Evolutionary conservation across 441 rosid genomes (phyloP).

Genomic region (Capsella rubella): DNA sequence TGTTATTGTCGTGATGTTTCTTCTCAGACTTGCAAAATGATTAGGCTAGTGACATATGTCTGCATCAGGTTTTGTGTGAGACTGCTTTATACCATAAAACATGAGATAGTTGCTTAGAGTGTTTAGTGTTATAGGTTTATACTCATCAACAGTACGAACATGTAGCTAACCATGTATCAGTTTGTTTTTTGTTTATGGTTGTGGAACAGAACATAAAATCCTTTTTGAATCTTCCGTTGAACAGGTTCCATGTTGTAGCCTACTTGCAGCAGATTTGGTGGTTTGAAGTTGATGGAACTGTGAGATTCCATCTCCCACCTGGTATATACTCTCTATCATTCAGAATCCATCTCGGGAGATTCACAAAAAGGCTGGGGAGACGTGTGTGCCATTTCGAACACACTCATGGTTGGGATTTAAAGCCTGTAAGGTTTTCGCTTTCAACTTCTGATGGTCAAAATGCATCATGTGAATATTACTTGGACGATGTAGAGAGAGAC

Average conservation of each 20-base stretch:
- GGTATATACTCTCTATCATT: constrained; percentile 67
- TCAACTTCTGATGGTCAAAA: constrained; percentile 80
- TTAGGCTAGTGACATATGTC: constrained; percentile 11
- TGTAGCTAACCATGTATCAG: neutral
- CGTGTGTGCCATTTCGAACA: constrained; percentile 80
- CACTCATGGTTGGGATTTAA: constrained; percentile 88
- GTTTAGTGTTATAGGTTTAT: neutral
- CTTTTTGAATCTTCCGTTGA: neutral
- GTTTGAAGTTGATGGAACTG: constrained; percentile 85
- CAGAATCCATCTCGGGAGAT: constrained; percentile 85
- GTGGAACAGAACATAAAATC: neutral
- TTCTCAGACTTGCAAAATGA: neutral
- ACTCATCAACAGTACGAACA: too few relatives aligned
- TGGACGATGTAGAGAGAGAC: constrained; percentile 63
- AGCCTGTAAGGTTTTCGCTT: constrained; percentile 73
- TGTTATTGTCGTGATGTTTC: constrained; percentile 9
- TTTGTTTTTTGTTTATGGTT: constrained; percentile 21
- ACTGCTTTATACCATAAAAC: neutral
- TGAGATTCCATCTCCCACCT: constrained; percentile 69
- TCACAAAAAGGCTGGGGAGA: constrained; percentile 72
- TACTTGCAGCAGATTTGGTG: constrained; percentile 95
- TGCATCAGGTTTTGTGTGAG: constrained; percentile 9
- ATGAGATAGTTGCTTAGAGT: neutral
- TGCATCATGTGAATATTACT: constrained; percentile 64
- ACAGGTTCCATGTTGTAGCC: constrained; percentile 83